Evolutionary conservation across 768 basidiomycete species (phyloP).

Genomic region (Holtermannia corniformis): DNA sequence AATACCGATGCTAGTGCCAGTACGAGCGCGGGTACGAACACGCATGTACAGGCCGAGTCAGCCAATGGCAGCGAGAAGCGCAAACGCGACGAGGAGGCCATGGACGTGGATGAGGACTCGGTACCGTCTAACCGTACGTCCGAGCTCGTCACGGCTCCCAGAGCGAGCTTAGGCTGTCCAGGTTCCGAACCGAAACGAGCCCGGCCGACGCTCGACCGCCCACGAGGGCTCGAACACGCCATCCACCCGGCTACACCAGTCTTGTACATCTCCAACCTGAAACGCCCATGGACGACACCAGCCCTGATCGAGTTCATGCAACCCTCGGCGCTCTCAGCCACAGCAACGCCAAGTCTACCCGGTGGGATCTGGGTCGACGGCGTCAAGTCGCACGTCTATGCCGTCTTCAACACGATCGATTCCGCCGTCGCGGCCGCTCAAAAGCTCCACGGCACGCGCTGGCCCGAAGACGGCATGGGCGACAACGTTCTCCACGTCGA

Average conservation of each 20-base stretch:
- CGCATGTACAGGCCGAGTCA: too few species aligned
- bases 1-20: too few species aligned
- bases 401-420: slow-evolving; percentile 11
- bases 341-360: neutral
- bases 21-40: too few species aligned
- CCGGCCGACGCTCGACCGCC: slow-evolving; percentile 14
- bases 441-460: slow-evolving; percentile 21
- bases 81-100: slow-evolving; percentile 5
- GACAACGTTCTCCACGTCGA: slow-evolving; percentile 24
- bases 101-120: neutral
- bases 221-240: slow-evolving; percentile 26
- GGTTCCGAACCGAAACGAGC: too few species aligned
- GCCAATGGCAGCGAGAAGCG: neutral
- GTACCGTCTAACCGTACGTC: neutral
- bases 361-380: slow-evolving; percentile 28
- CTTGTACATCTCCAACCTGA: slow-evolving; percentile 38
- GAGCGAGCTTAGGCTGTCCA: too few species aligned
- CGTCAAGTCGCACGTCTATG: slow-evolving; percentile 32
- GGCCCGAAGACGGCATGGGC: slow-evolving; percentile 33
- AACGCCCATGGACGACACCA: slow-evolving; percentile 30
- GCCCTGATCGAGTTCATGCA: slow-evolving; percentile 29
- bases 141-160: too few species aligned
- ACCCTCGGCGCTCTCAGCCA: neutral
- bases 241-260: slow-evolving; percentile 33
- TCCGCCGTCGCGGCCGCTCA: slow-evolving; percentile 21